Evolutionary conservation across 169 alveolate species (phyloP), one percentile per base, ranked within the genome.

Genomic region (Eimeria necatrix): DNA sequence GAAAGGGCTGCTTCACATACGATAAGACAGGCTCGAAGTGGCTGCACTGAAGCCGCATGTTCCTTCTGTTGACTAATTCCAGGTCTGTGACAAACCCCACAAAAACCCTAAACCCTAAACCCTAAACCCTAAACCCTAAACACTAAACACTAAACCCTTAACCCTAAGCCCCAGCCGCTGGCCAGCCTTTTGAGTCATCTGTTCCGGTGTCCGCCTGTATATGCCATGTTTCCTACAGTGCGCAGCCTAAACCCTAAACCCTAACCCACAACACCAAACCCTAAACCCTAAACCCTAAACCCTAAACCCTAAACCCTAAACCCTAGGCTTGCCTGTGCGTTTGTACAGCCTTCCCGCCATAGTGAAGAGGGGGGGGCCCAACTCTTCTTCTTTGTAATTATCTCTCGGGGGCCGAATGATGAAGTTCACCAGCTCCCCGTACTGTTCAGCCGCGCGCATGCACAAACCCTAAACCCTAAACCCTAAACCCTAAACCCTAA

Each of bases 1-100:
- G n/a, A n/a, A n/a, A n/a, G 41, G 41, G 41, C 41, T 32, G 41
- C 2, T 32, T 32, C 41, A 48, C 83, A n/a, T 81, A 93, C 95
- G 91, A 93, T 53, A 98, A 98, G 16, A 96, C 93, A 4, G 99
- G 99, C 86, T 98, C 99, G 93, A 97, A 98, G 94, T 97, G 99
- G 20, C 99, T 98, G 87, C 99, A 98, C 87, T 96, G 96, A 20
- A 98, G 95, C 91, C 91, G 95, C 48, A 95, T 93, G 24, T 97
- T 98, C 80, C 98, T 95, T 4, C 96, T 84, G 70, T 98, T 98
- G 87, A 95, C 93, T 14, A 98, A 61, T 32, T 97, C 91, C 80
- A 98, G 91, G 96, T 98, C 99, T 46, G 98, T 94, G 41, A n/a
- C 14, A 14, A 48, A 8, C 41, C 18, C 52, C 74, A 61, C 9